phyloP scores from a whole-genome alignment of 345 rosid genomes.

The Rhodomyrtus tomentosa region DNA sequence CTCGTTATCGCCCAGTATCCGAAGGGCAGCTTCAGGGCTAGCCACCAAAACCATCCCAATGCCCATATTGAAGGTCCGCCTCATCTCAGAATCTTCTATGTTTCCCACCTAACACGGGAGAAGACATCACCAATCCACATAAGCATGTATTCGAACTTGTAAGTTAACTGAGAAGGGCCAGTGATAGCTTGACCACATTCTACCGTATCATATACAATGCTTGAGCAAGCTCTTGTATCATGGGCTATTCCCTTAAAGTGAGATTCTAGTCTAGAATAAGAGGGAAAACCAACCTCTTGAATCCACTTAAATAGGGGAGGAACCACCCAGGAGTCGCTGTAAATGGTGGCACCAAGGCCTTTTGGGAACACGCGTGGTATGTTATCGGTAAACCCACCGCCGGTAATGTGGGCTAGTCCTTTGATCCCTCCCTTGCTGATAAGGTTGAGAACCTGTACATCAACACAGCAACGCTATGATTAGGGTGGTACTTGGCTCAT shows the following conservation, averaged over 20 bases:
- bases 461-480: neutral
- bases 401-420: conserved; percentile 85
- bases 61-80: conserved; percentile 86
- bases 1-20: conserved; percentile 40
- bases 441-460: conserved; percentile 57
- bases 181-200: neutral
- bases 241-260: neutral
- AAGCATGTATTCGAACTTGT: neutral
- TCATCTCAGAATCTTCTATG: conserved; percentile 80
- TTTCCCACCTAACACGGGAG: conserved; percentile 42
- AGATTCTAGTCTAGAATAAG: neutral
- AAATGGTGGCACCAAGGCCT: conserved; percentile 67
- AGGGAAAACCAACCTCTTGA: conserved; percentile 44
- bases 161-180: neutral
- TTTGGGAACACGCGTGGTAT: conserved; percentile 77
- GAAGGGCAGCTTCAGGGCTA: conserved; percentile 43
- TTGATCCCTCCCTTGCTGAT: conserved; percentile 78
- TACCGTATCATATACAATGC: neutral
- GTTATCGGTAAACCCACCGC: conserved; percentile 92
- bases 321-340: conserved; percentile 57
- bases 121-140: neutral
- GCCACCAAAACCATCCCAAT: conserved; percentile 83
- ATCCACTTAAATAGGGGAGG: conserved; percentile 80
- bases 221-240: neutral
- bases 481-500: neutral